These are phyloP conservation scores for Afroboletus lepidellus DNA, from an alignment of 1,284 basidiomycete genomes.

Conservation along the genomic window DNA sequence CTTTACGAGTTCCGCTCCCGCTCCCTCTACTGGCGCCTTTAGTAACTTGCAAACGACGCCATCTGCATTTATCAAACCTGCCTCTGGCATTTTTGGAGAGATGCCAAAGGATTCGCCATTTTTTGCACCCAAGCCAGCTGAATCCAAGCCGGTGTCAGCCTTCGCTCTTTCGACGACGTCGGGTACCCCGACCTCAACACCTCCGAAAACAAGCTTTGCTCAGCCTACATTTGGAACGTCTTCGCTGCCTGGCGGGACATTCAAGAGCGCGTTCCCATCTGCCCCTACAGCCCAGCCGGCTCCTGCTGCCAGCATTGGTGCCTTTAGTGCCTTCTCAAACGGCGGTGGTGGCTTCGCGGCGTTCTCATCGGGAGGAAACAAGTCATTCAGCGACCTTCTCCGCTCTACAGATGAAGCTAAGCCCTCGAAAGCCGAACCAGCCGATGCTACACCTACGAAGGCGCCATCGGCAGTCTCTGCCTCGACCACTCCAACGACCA, in stretches of 20 bases:
- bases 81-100: conserved; percentile 39
- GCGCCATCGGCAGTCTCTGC: neutral
- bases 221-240: conserved; percentile 34
- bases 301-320: conserved; percentile 5
- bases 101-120: conserved; percentile 51
- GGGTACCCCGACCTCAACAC: conserved; percentile 33
- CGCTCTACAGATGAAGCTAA: conserved; percentile 25
- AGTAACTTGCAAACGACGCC: conserved; percentile 36
- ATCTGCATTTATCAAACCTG: conserved; percentile 38
- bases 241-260: conserved; percentile 21
- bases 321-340: conserved; percentile 24
- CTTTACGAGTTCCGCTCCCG: conserved; percentile 23
- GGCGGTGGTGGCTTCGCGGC: conserved; percentile 30
- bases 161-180: conserved; percentile 33
- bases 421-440: neutral
- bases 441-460: conserved; percentile 18
- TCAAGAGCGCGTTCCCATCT: conserved; percentile 17
- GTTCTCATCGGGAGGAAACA: conserved; percentile 31
- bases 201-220: conserved; percentile 33
- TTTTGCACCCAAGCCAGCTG: conserved; percentile 42
- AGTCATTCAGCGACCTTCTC: conserved; percentile 44
- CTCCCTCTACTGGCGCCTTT: conserved; percentile 36
- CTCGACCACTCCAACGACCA: conserved; percentile 21
- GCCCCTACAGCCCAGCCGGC: conserved; percentile 1
- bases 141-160: conserved; percentile 35